These are phyloP conservation scores for Phialemoniopsis sp. DNA, from an alignment of 2,329 filamentous ascomycete species.

Conservation along the genomic window DNA sequence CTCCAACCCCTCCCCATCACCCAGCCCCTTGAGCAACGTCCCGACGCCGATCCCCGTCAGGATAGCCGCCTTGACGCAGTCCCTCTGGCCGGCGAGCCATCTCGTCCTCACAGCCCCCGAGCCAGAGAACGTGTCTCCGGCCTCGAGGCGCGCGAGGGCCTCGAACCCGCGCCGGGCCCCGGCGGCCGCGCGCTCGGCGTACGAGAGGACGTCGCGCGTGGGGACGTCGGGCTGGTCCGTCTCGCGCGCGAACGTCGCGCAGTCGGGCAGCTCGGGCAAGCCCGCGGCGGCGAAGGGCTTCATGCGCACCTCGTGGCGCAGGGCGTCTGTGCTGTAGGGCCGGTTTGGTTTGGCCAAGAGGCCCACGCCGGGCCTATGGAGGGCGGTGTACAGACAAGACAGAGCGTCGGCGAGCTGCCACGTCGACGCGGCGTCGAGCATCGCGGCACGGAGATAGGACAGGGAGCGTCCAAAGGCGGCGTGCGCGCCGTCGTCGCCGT, in stretches of 20 bases:
- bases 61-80: conserved; percentile 66
- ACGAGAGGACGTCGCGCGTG: conserved; percentile 33
- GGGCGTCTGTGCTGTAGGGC: conserved; percentile 62
- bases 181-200: conserved; percentile 39
- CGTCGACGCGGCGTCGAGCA: conserved; percentile 62
- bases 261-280: conserved; percentile 63
- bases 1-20: conserved; percentile 6
- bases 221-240: conserved; percentile 32
- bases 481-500: conserved; percentile 25
- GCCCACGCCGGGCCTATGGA: conserved; percentile 46
- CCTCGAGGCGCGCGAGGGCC: conserved; percentile 45
- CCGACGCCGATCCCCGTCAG: conserved; percentile 62
- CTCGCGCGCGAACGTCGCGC: conserved; percentile 53
- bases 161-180: conserved; percentile 54
- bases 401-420: conserved; percentile 52
- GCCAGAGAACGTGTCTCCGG: conserved; percentile 46
- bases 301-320: conserved; percentile 83
- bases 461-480: conserved; percentile 43
- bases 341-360: conserved; percentile 44
- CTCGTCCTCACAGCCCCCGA: conserved; percentile 50
- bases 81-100: conserved; percentile 57
- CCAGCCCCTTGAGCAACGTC: conserved; percentile 52
- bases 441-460: conserved; percentile 53
- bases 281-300: conserved; percentile 71
- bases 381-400: conserved; percentile 60